Base-by-base conservation (phyloP, 176 grass and related monocot genomes). In the Oryza rufipogon region DNA sequence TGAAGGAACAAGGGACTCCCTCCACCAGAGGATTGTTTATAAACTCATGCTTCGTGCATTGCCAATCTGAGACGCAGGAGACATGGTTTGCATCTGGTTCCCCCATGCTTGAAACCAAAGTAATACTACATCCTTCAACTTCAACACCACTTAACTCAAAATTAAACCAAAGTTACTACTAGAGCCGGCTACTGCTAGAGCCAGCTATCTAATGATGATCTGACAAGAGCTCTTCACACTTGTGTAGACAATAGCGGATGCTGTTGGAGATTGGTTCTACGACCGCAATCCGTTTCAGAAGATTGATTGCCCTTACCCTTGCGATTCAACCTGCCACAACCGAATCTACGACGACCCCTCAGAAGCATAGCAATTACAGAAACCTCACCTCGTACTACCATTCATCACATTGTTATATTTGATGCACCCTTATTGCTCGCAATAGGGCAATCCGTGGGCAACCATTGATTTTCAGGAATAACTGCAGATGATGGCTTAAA, bases 11-110 rank as follows among this genome's bases (percentile, higher is more conserved):
- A 39, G 81, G 68, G n/a, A 68, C 16, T 28, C 86, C 85, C 5
- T 25, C 76, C 7, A 71, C 84, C 22, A 74, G 44, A 66, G 94
- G 94, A 41, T 25, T 93, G 89, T 96, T 93, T 78, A 89, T 96
- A 79, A 90, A 96, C 79, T 96, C 94, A 0, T 96, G 94, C 64
- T 96, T 70, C 42, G 87, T 85, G 26, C 94, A 96, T 26, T 93
- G 94, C 80, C 94, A 96, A 32, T 87, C 91, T 7, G 86, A 86
- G 82, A 73, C 23, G 3, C 90, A 96, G 70, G 88, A 91, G 32
- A 64, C 63, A 26, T 96, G 94, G 91, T 41, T 91, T 63, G 34
- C 84, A 47, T 77, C 81, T 10, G 51, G 82, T 26, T 91, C 91
- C 41, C 94, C 94, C 10, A 30, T 17, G 56, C 88, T 96, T 61